These are phyloP conservation scores for Corinectria fuckeliana DNA, from an alignment of 2,329 filamentous ascomycete genomes.

Conservation along the genomic window DNA sequence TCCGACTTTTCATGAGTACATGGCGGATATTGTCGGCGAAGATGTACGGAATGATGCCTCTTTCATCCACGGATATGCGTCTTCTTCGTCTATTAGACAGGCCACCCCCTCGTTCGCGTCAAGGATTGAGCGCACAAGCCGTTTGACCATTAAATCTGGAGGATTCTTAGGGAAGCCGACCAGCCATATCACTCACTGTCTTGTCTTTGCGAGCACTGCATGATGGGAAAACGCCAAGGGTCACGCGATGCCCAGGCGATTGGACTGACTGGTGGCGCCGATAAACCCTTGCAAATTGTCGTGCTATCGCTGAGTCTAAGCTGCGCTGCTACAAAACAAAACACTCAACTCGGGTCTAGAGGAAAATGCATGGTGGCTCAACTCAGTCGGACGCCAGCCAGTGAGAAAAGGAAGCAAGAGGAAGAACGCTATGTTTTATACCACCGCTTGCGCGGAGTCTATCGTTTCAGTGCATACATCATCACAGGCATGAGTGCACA, in stretches of 20 bases:
- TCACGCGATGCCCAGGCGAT: conserved; percentile 20
- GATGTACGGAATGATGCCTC: background rate
- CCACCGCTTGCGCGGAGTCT: too few relatives aligned
- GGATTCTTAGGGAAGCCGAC: background rate
- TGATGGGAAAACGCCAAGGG: conserved; percentile 12
- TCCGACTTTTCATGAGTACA: background rate
- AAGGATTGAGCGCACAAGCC: background rate
- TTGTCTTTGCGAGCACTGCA: background rate
- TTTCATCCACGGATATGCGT: background rate
- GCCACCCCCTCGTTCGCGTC: background rate
- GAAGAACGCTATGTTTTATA: background rate
- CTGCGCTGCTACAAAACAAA: background rate
- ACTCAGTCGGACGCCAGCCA: background rate
- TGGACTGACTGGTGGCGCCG: conserved; percentile 1
- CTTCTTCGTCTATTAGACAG: background rate
- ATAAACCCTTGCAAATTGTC: background rate
- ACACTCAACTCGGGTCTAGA: background rate
- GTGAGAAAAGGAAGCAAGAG: background rate
- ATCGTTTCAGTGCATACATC: conserved; percentile 3
- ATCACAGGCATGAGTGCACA: conserved; percentile 7
- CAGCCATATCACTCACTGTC: too few relatives aligned
- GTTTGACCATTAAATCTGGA: background rate
- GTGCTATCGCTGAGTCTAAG: background rate
- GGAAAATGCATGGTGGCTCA: too few relatives aligned
- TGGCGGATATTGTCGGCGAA: background rate